phyloP scores from a whole-genome alignment of 1,139 yeast species.

The Blastobotrys arbuscula region DNA sequence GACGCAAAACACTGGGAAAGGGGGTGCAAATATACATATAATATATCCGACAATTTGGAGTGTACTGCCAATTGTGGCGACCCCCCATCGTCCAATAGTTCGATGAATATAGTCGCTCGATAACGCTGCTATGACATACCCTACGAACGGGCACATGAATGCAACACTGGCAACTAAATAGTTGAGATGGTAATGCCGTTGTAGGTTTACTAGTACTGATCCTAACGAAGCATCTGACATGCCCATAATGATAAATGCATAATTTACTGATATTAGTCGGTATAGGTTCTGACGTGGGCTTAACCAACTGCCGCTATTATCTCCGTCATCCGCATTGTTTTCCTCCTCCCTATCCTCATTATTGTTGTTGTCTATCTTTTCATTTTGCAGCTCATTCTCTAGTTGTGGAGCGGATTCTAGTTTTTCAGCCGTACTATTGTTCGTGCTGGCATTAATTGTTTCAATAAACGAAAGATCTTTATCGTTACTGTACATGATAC shows the following conservation, averaged over 20 bases:
- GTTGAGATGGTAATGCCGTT: constrained; percentile 23
- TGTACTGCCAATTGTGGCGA: constrained; percentile 37
- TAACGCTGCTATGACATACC: constrained; percentile 37
- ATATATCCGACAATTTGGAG: constrained; percentile 39
- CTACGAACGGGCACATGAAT: constrained; percentile 29
- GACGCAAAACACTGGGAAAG: constrained; percentile 39
- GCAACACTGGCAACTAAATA: constrained; percentile 27
- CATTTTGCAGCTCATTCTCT: too few species aligned
- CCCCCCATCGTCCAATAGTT: constrained; percentile 39
- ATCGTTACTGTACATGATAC: too few species aligned
- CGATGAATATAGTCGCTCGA: constrained; percentile 35
- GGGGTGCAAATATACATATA: constrained; percentile 39
- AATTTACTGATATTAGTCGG: constrained; percentile 13
- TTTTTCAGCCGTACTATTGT: too few species aligned
- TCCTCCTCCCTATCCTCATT: not conserved
- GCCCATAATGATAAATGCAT: constrained; percentile 17
- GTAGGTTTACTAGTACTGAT: constrained; percentile 21
- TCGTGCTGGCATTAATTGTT: too few species aligned
- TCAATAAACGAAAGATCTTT: too few species aligned
- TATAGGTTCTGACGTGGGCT: constrained; percentile 9
- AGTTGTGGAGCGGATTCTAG: too few species aligned
- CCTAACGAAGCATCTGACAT: constrained; percentile 25
- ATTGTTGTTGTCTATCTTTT: too few species aligned
- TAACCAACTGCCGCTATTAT: constrained; percentile 1
- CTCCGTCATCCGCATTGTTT: not conserved